Percentiles rank a stretch among this genome's conserved stretches.
phyloP scores from a whole-genome alignment of 2,329 filamentous ascomycete species.

The Pseudogymnoascus destructans region DNA sequence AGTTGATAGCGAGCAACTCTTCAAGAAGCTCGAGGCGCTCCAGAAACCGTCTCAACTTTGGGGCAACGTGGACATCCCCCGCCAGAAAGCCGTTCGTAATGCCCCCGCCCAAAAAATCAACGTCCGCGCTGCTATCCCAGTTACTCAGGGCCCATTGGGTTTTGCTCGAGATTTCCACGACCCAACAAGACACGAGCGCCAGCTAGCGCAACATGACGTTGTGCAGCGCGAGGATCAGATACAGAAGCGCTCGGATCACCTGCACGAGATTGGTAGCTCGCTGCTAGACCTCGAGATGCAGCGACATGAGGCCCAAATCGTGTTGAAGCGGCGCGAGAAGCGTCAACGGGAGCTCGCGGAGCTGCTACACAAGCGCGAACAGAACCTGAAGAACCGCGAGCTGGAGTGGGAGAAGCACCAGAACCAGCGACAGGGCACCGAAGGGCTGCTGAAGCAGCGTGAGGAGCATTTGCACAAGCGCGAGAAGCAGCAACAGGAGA shows the following conservation, averaged over 20 bases:
- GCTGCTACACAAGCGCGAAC: not conserved
- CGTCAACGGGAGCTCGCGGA: too few species aligned
- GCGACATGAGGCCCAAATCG: not conserved
- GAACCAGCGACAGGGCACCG: not conserved
- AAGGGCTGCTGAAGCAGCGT: not conserved
- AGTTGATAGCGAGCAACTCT: not conserved
- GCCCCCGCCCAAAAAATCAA: too few species aligned
- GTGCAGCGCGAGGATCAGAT: too few species aligned
- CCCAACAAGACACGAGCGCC: too few species aligned
- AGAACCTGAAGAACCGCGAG: not conserved
- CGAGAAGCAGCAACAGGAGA: not conserved
- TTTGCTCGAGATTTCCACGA: too few species aligned
- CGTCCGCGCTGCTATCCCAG: too few species aligned
- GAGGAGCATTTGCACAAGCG: not conserved
- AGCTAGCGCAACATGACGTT: too few species aligned
- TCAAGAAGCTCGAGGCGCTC: not conserved
- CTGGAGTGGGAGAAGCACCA: not conserved
- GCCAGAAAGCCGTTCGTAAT: too few species aligned
- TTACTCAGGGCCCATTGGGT: too few species aligned
- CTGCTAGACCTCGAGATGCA: not conserved
- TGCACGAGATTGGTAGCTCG: too few species aligned
- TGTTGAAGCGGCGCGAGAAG: not conserved
- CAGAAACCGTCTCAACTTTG: not conserved
- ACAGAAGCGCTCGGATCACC: too few species aligned
- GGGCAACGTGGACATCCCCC: too few species aligned